Evolutionary conservation across 768 basidiomycete genomes (phyloP).

Genomic region (Daedaleopsis nitida): DNA sequence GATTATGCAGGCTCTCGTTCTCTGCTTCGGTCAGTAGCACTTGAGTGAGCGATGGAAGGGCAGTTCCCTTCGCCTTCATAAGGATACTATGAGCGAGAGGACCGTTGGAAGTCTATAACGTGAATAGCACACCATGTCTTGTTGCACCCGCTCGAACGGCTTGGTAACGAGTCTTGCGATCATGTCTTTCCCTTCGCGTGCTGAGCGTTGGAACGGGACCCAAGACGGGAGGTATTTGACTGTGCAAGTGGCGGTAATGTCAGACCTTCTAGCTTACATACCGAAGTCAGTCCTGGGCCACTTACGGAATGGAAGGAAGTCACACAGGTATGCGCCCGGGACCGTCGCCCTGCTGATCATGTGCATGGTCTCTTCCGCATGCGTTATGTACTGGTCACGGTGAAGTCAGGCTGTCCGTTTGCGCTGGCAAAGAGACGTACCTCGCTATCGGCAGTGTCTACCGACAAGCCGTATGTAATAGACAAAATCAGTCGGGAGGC

Average conservation of each 20-base stretch:
- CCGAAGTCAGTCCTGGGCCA: background rate
- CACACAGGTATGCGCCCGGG: slow-evolving; percentile 45
- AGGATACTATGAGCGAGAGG: no score
- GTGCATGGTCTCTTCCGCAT: slow-evolving; percentile 40
- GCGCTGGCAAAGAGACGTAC: background rate
- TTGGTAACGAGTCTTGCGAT: slow-evolving; percentile 10
- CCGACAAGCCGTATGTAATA: slow-evolving; percentile 8
- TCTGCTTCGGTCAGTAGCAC: slow-evolving; percentile 9
- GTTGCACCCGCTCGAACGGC: slow-evolving; percentile 26
- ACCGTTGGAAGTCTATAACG: no score
- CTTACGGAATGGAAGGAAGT: slow-evolving; percentile 14
- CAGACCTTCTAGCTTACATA: background rate
- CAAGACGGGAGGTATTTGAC: slow-evolving; percentile 26
- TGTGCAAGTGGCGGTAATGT: slow-evolving; percentile 1
- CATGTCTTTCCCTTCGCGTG: slow-evolving; percentile 13
- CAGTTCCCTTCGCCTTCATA: slow-evolving; percentile 10
- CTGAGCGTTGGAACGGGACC: slow-evolving; percentile 30
- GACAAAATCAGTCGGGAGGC: slow-evolving; percentile 4
- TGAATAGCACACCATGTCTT: slow-evolving; percentile 19
- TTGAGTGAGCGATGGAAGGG: slow-evolving; percentile 18
- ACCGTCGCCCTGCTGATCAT: slow-evolving; percentile 34
- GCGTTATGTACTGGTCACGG: slow-evolving; percentile 36
- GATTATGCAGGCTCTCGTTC: background rate
- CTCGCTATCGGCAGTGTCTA: slow-evolving; percentile 9
- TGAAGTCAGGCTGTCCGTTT: background rate